phyloP scores from a whole-genome alignment of 2,329 filamentous ascomycete genomes.

The Trichoderma sp. region DNA sequence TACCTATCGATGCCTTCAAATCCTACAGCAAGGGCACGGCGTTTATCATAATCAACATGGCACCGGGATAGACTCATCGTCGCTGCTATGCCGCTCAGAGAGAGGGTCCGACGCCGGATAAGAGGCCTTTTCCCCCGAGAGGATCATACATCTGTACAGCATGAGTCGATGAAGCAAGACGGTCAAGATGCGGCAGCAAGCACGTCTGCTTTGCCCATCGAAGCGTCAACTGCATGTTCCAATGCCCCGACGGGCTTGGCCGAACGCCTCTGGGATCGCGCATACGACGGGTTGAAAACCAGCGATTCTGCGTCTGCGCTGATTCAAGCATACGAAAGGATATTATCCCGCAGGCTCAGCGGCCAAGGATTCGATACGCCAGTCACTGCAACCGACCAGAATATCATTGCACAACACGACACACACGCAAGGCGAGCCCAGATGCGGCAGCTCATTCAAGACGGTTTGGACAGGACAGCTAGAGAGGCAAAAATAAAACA shows the following conservation, averaged over 20 bases:
- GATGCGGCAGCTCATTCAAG: conserved; percentile 39
- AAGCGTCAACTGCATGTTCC: not conserved
- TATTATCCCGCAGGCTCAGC: conserved; percentile 30
- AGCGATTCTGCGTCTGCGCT: conserved; percentile 27
- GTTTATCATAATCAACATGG: not conserved
- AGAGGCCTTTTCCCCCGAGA: not conserved
- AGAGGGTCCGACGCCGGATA: not conserved
- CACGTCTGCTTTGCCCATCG: not conserved
- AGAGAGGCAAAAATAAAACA: conserved; percentile 35
- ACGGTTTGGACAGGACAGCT: conserved; percentile 37
- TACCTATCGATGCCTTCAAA: not conserved
- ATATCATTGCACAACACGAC: conserved; percentile 21
- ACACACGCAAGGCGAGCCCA: conserved; percentile 30
- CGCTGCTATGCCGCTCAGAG: not conserved
- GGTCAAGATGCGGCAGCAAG: not conserved
- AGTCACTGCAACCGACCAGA: not conserved
- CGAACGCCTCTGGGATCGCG: conserved; percentile 31
- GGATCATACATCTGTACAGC: not conserved
- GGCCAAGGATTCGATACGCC: conserved; percentile 6
- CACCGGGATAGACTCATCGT: not conserved
- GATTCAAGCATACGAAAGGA: conserved; percentile 32
- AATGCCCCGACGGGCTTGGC: not conserved
- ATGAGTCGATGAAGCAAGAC: not conserved
- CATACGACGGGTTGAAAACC: conserved; percentile 32
- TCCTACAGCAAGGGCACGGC: not conserved